Conservation (phyloP, 331 rosid species). For the Rhamnella rubrinervis region DNA sequence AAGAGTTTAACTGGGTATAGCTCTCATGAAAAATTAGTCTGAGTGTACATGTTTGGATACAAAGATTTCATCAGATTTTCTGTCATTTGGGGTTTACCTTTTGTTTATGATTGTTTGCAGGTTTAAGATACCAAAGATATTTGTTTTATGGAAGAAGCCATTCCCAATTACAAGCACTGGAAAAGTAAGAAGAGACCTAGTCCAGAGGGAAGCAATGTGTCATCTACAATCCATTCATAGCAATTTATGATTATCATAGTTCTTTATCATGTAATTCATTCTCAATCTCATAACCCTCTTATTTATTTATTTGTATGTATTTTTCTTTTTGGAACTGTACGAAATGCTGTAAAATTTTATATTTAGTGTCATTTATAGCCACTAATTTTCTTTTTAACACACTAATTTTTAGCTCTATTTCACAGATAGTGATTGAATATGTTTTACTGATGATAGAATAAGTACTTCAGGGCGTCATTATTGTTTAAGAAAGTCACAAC, state of each 20-base stretch:
- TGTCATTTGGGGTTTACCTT: neutral
- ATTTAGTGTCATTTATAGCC: too few species aligned
- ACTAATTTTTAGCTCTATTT: too few species aligned
- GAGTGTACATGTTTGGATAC: neutral
- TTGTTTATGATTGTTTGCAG: constrained; percentile 35
- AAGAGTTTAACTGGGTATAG: constrained; percentile 60
- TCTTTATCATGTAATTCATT: neutral
- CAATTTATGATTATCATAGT: constrained; percentile 42
- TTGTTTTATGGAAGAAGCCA: constrained; percentile 55
- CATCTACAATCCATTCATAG: constrained; percentile 47
- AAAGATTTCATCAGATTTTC: neutral
- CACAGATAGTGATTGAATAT: too few species aligned
- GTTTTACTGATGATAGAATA: too few species aligned
- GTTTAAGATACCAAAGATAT: constrained; percentile 78
- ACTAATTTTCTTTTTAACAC: too few species aligned
- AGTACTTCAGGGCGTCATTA: too few species aligned
- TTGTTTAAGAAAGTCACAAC: too few species aligned
- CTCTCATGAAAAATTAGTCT: constrained; percentile 11
- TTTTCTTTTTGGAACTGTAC: neutral
- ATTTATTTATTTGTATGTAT: neutral
- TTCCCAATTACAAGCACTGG: constrained; percentile 79
- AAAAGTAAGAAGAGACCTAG: constrained; percentile 61
- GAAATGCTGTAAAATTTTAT: too few species aligned
- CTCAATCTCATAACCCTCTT: neutral
- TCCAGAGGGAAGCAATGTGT: constrained; percentile 45